Conservation (phyloP, 306 rosid species). For the Hippophae tibetana region DNA sequence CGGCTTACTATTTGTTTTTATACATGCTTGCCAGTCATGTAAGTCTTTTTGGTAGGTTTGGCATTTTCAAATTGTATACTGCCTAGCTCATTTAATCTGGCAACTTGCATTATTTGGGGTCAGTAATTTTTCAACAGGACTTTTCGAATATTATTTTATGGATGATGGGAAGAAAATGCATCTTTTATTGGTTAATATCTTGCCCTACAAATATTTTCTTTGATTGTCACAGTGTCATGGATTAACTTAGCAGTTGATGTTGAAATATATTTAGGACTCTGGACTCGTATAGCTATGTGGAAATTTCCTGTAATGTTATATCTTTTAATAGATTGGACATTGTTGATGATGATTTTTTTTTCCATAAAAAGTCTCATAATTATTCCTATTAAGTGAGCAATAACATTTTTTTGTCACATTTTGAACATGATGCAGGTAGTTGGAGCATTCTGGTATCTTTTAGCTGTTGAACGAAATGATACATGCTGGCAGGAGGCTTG, state of each 20-base stretch:
- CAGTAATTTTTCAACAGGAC: slow-evolving; percentile 4
- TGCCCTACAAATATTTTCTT: neutral
- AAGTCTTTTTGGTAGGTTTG: slow-evolving; percentile 25
- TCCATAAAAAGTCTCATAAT: neutral
- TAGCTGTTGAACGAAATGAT: slow-evolving; percentile 88
- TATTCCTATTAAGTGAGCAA: neutral
- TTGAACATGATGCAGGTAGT: slow-evolving; percentile 52
- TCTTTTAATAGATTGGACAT: neutral
- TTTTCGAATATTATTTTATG: slow-evolving; percentile 6
- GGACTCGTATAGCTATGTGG: too few relatives aligned
- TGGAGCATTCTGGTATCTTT: slow-evolving; percentile 92
- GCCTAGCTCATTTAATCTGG: slow-evolving; percentile 10
- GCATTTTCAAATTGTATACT: slow-evolving; percentile 13
- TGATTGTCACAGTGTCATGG: neutral
- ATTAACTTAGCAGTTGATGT: neutral
- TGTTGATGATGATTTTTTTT: neutral
- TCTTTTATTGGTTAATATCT: neutral
- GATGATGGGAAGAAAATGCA: neutral
- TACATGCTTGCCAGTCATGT: slow-evolving; percentile 99
- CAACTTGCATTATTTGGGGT: slow-evolving; percentile 7
- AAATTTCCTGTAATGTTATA: neutral
- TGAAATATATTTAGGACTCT: too few relatives aligned
- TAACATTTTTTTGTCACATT: neutral
- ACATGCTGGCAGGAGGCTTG: slow-evolving; percentile 85
- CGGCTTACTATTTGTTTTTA: slow-evolving; percentile 82